These are phyloP conservation scores for Begonia peltatifolia DNA, from an alignment of 306 rosid species.

Conservation along the genomic window DNA sequence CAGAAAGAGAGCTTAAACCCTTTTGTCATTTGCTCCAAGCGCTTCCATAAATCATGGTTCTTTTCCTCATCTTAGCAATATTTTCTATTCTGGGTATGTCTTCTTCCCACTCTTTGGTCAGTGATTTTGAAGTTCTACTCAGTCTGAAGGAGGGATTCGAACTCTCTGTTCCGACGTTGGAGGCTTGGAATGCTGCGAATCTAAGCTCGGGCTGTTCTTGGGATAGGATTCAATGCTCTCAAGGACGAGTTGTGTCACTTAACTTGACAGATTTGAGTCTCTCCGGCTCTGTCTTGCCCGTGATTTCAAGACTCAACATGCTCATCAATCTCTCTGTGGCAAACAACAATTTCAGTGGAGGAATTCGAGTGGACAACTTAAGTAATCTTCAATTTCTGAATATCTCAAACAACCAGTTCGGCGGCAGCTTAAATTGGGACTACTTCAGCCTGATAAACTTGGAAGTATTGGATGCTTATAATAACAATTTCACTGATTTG, in stretches of 20 bases:
- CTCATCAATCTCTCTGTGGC: conserved; percentile 54
- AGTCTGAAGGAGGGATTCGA: too few relatives aligned
- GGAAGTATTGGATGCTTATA: conserved; percentile 57
- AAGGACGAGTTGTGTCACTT: conserved; percentile 41
- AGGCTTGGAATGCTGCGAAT: conserved; percentile 25
- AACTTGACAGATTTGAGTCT: conserved; percentile 52
- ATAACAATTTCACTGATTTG: conserved; percentile 57
- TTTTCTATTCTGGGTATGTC: too few relatives aligned
- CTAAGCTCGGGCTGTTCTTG: conserved; percentile 58
- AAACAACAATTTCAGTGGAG: conserved; percentile 63
- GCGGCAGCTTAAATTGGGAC: conserved; percentile 50
- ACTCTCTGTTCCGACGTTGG: too few relatives aligned
- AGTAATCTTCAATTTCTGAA: conserved; percentile 45
- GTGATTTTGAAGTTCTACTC: too few relatives aligned
- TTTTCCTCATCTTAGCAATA: too few relatives aligned
- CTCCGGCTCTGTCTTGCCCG: conserved; percentile 47
- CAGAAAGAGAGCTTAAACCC: too few relatives aligned
- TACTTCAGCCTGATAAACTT: conserved; percentile 34
- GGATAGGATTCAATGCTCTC: conserved; percentile 47
- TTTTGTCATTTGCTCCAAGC: too few relatives aligned
- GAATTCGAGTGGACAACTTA: conserved; percentile 37
- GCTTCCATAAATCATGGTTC: too few relatives aligned
- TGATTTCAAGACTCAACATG: conserved; percentile 38
- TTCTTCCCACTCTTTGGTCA: too few relatives aligned
- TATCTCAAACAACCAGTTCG: conserved; percentile 61